phyloP scores from a whole-genome alignment of 371 early-diverging fungal species.

The Mucor lusitanicus region DNA sequence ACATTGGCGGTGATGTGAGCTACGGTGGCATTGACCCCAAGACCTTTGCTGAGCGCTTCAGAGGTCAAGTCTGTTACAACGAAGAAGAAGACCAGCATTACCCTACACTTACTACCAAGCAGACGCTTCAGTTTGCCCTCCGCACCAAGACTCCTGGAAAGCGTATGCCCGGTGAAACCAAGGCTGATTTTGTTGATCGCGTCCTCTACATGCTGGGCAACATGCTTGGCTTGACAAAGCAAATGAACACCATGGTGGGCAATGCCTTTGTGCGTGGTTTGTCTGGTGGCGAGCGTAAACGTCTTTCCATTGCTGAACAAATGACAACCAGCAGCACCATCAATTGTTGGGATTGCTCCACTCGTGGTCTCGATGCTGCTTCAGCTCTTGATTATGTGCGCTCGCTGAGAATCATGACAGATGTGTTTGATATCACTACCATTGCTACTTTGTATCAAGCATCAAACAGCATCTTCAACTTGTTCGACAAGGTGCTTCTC shows the following conservation, averaged over 20 bases:
- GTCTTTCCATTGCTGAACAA: conserved; percentile 86
- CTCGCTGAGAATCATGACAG: conserved; percentile 69
- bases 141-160: conserved; percentile 65
- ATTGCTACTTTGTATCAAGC: conserved; percentile 72
- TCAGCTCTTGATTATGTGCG: conserved; percentile 81
- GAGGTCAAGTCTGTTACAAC: conserved; percentile 68
- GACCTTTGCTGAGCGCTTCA: conserved; percentile 54
- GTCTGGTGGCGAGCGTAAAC: conserved; percentile 88
- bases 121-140: conserved; percentile 67
- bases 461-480: conserved; percentile 71
- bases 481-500: conserved; percentile 78
- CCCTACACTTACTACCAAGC: conserved; percentile 66
- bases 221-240: conserved; percentile 74
- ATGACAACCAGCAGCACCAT: conserved; percentile 75
- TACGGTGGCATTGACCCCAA: conserved; percentile 66
- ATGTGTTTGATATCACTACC: conserved; percentile 65
- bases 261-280: conserved; percentile 82
- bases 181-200: conserved; percentile 46
- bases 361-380: conserved; percentile 89
- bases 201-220: conserved; percentile 58
- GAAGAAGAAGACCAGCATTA: conserved; percentile 75
- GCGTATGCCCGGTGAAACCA: conserved; percentile 46
- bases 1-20: conserved; percentile 56
- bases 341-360: conserved; percentile 86
- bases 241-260: conserved; percentile 81